phyloP scores from a whole-genome alignment of 2,329 filamentous ascomycete species.

The Apiospora rasikravindrae region DNA sequence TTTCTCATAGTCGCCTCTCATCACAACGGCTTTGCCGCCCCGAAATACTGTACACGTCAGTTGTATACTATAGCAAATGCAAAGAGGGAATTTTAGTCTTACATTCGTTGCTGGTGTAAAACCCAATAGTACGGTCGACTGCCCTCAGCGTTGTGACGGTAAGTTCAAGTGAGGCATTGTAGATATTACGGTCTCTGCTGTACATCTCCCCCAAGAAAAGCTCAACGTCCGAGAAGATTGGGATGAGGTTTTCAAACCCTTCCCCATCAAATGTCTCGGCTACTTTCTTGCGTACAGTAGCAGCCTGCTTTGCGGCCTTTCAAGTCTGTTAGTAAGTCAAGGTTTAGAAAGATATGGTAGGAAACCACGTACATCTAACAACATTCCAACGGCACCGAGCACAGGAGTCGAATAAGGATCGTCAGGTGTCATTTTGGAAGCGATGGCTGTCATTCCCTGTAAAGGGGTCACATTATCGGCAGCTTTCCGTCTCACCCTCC shows the following conservation, averaged over 20 bases:
- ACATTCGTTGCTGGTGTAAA: slow-evolving; percentile 22
- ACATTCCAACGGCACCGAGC: slow-evolving; percentile 20
- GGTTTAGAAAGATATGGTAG: too few relatives aligned
- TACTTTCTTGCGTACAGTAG: slow-evolving; percentile 2
- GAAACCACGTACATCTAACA: slow-evolving; percentile 20
- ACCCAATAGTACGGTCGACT: slow-evolving; percentile 19
- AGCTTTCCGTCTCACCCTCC: slow-evolving; percentile 17
- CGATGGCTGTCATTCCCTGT: background rate
- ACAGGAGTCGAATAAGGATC: slow-evolving; percentile 19
- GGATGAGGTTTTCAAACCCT: slow-evolving; percentile 19
- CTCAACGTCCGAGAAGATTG: slow-evolving; percentile 24
- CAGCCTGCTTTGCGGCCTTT: slow-evolving; percentile 13
- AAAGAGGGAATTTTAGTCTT: too few relatives aligned
- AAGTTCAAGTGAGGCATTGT: slow-evolving; percentile 17
- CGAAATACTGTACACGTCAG: background rate
- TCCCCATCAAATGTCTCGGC: background rate
- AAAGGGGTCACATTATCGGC: slow-evolving; percentile 21
- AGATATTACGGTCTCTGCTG: slow-evolving; percentile 6
- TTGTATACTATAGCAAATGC: too few relatives aligned
- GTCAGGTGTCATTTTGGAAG: slow-evolving; percentile 1
- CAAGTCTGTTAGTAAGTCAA: background rate
- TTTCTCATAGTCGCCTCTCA: slow-evolving; percentile 18
- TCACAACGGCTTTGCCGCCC: slow-evolving; percentile 16
- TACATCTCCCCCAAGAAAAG: slow-evolving; percentile 20
- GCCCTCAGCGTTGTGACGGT: slow-evolving; percentile 18